A percentile compares a stretch with the other conserved stretches of the same genome.
These are phyloP conservation scores for Ustilago shanxiensis DNA, from an alignment of 1,284 basidiomycete genomes.

Conservation along the genomic window DNA sequence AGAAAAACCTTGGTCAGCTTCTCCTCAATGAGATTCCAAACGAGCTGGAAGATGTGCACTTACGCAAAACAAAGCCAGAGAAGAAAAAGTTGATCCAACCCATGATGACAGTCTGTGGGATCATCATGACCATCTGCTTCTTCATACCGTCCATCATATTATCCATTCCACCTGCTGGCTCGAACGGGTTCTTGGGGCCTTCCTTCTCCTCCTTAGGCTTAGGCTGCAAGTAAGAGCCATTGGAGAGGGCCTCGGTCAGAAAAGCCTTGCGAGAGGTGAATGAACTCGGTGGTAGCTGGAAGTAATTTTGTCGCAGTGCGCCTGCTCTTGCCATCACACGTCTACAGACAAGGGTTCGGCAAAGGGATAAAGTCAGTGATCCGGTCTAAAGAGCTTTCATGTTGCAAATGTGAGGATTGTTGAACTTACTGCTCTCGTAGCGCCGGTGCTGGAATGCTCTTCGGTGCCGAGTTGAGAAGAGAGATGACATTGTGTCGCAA, in stretches of 20 bases:
- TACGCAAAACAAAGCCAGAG: conserved; percentile 95
- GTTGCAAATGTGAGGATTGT: no score
- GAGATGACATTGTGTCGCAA: conserved; percentile 92
- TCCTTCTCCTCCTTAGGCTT: conserved; percentile 57
- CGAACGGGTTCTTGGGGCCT: conserved; percentile 76
- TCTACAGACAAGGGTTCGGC: conserved; percentile 18
- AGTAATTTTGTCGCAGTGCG: conserved; percentile 60
- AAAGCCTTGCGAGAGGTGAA: conserved; percentile 58
- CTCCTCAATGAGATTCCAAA: not conserved
- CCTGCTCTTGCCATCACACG: conserved; percentile 60
- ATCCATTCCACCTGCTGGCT: conserved; percentile 92
- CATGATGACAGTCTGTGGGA: conserved; percentile 89
- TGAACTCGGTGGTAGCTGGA: conserved; percentile 56
- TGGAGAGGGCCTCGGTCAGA: conserved; percentile 54
- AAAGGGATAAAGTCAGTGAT: conserved; percentile 2
- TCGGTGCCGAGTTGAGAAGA: conserved; percentile 85
- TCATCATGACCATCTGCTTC: conserved; percentile 86
- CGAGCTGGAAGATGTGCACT: conserved; percentile 23
- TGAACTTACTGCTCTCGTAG: conserved; percentile 90
- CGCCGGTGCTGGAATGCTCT: conserved; percentile 81
- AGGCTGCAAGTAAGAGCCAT: conserved; percentile 62
- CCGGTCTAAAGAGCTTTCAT: no score
- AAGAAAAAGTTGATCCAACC: conserved; percentile 99
- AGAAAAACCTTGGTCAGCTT: not conserved
- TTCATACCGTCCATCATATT: conserved; percentile 99